These are phyloP conservation scores for Starmerella floricola DNA, from an alignment of 805 yeast genomes.

Conservation along the genomic window DNA sequence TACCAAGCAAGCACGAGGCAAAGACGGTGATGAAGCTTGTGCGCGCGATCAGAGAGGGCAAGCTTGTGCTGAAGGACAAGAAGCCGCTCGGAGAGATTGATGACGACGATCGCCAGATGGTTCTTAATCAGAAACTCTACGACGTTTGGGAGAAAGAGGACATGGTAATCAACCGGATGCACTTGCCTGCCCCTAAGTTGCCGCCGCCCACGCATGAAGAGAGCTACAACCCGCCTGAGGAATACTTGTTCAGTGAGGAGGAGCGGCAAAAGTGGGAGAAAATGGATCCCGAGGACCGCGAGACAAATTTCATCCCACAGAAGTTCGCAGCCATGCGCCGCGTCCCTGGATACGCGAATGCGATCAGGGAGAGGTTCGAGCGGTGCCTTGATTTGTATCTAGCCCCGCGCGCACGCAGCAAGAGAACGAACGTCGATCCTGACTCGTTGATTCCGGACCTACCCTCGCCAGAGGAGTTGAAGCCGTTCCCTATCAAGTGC, in stretches of 20 bases:
- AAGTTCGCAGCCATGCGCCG: constrained; percentile 71
- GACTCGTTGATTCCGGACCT: constrained; percentile 90
- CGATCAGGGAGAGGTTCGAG: constrained; percentile 83
- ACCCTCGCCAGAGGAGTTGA: constrained; percentile 90
- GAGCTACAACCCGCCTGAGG: constrained; percentile 95
- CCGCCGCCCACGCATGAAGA: constrained; percentile 96
- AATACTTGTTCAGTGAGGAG: constrained; percentile 69
- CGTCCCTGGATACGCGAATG: constrained; percentile 85
- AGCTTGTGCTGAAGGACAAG: constrained; percentile 65
- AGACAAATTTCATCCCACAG: constrained; percentile 66
- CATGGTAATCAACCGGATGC: constrained; percentile 59
- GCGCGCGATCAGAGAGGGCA: constrained; percentile 89
- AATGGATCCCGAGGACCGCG: constrained; percentile 64
- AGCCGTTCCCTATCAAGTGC: constrained; percentile 90
- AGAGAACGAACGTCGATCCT: constrained; percentile 86
- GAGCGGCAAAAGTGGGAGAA: constrained; percentile 63
- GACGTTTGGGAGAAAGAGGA: constrained; percentile 77
- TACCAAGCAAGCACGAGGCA: constrained; percentile 95
- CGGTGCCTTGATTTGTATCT: constrained; percentile 84
- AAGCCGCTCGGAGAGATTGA: constrained; percentile 38
- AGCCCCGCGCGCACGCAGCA: constrained; percentile 90
- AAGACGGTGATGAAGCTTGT: constrained; percentile 93
- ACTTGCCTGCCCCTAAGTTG: constrained; percentile 83
- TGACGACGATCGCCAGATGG: constrained; percentile 39
- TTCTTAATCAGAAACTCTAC: constrained; percentile 29